These are phyloP conservation scores for Arthrobotrys sphaeroides DNA, from an alignment of 2,329 filamentous ascomycete genomes.

Conservation along the genomic window DNA sequence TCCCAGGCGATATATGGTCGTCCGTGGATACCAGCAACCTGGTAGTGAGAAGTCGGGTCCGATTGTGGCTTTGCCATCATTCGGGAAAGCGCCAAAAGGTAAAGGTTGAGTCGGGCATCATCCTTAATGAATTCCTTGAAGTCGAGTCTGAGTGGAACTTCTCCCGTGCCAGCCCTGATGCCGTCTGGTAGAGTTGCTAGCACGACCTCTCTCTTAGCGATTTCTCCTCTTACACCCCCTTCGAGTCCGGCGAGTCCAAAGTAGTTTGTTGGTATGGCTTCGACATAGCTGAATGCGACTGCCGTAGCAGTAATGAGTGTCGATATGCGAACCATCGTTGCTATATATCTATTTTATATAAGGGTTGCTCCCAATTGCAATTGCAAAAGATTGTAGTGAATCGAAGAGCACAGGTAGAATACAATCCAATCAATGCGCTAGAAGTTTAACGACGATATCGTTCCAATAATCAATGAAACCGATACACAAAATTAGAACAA, in stretches of 20 bases:
- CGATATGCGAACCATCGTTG: slow-evolving; percentile 49
- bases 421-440: neutral
- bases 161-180: neutral
- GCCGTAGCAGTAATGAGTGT: slow-evolving; percentile 41
- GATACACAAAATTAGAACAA: slow-evolving; percentile 6
- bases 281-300: slow-evolving; percentile 34
- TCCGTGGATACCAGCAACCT: slow-evolving; percentile 85
- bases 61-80: slow-evolving; percentile 75
- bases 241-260: slow-evolving; percentile 17
- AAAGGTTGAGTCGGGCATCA: slow-evolving; percentile 67
- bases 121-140: slow-evolving; percentile 41
- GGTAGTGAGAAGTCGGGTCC: slow-evolving; percentile 77
- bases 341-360: neutral
- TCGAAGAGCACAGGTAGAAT: neutral
- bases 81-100: slow-evolving; percentile 76
- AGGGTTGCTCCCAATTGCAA: neutral
- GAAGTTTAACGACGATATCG: neutral
- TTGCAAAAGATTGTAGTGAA: neutral
- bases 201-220: slow-evolving; percentile 40
- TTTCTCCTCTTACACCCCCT: slow-evolving; percentile 34
- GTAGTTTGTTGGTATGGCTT: slow-evolving; percentile 32
- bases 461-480: slow-evolving; percentile 24
- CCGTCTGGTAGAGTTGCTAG: slow-evolving; percentile 33
- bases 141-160: slow-evolving; percentile 29
- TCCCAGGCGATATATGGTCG: slow-evolving; percentile 51